These are phyloP conservation scores for Turritis glabra DNA, from an alignment of 345 rosid species.

Conservation along the genomic window DNA sequence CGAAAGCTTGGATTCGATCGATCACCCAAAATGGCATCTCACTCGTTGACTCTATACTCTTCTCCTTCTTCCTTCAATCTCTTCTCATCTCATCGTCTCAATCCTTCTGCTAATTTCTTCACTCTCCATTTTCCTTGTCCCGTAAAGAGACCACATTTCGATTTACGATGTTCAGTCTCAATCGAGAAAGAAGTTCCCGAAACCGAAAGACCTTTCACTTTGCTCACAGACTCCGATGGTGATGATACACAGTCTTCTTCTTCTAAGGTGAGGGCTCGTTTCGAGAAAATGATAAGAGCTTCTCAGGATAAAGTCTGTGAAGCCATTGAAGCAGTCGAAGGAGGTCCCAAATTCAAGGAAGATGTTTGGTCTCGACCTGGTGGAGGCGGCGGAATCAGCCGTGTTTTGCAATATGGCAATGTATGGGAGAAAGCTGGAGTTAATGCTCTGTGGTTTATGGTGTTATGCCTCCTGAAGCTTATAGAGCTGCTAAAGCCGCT, in stretches of 20 bases:
- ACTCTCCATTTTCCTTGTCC: slow-evolving; percentile 5
- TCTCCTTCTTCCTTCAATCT: slow-evolving; percentile 6
- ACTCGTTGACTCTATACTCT: slow-evolving; percentile 16
- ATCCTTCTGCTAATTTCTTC: slow-evolving; percentile 5
- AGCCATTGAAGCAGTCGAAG: slow-evolving; percentile 65
- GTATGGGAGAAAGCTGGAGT: slow-evolving; percentile 97
- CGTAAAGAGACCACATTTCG: not conserved
- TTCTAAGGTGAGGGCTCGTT: slow-evolving; percentile 60
- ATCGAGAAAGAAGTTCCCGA: slow-evolving; percentile 62
- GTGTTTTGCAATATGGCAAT: slow-evolving; percentile 89
- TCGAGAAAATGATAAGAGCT: slow-evolving; percentile 80
- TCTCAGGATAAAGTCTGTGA: slow-evolving; percentile 74
- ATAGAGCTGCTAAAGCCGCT: slow-evolving; percentile 78
- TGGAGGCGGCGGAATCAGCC: slow-evolving; percentile 93
- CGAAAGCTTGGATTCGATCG: not conserved
- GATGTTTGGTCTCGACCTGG: slow-evolving; percentile 97
- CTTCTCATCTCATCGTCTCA: slow-evolving; percentile 21
- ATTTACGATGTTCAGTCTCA: slow-evolving; percentile 49
- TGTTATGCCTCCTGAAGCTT: slow-evolving; percentile 96
- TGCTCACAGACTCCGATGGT: slow-evolving; percentile 63
- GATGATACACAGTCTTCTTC: slow-evolving; percentile 31
- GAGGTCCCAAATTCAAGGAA: slow-evolving; percentile 74
- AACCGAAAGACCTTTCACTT: slow-evolving; percentile 68
- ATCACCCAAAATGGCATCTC: slow-evolving; percentile 21
- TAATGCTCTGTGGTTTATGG: slow-evolving; percentile 89